Evolutionary conservation across 2,329 filamentous ascomycete species (phyloP).

Genomic region (Aspergillus sp.): DNA sequence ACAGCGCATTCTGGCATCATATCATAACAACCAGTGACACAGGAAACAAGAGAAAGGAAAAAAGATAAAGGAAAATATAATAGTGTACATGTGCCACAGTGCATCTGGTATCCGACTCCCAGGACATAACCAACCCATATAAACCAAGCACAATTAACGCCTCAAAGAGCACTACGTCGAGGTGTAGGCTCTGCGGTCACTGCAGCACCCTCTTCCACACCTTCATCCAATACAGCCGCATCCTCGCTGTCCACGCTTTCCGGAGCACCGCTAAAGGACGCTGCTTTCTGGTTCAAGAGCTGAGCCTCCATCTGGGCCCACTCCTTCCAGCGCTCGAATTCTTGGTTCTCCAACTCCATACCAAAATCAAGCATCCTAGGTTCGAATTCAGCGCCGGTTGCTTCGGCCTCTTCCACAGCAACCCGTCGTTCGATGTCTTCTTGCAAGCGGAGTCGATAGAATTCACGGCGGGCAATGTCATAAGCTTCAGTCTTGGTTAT

Average conservation of each 20-base stretch:
- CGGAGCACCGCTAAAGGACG: slow-evolving; percentile 35
- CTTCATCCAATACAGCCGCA: background rate
- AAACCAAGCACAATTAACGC: too few species aligned
- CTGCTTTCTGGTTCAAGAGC: slow-evolving; percentile 41
- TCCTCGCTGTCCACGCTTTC: slow-evolving; percentile 30
- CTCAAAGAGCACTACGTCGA: background rate
- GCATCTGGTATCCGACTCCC: too few species aligned
- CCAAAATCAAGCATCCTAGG: slow-evolving; percentile 67
- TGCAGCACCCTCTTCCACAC: background rate
- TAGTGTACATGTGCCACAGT: too few species aligned
- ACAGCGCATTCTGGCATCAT: too few species aligned
- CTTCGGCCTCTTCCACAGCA: slow-evolving; percentile 77
- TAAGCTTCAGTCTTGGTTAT: slow-evolving; percentile 66
- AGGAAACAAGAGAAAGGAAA: too few species aligned
- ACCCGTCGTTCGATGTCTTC: slow-evolving; percentile 78
- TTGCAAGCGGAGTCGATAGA: slow-evolving; percentile 75
- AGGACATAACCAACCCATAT: too few species aligned
- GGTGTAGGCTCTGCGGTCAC: background rate
- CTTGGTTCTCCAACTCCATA: slow-evolving; percentile 71
- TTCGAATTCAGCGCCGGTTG: slow-evolving; percentile 84
- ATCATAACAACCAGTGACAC: too few species aligned
- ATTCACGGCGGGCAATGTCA: slow-evolving; percentile 79
- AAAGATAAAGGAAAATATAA: too few species aligned
- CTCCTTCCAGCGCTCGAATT: slow-evolving; percentile 76
- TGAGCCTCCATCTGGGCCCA: slow-evolving; percentile 60